Percentiles rank a stretch among this genome's conserved stretches.
These are phyloP conservation scores for Fusarium sambucinum DNA, from an alignment of 2,329 filamentous ascomycete genomes.

Conservation along the genomic window DNA sequence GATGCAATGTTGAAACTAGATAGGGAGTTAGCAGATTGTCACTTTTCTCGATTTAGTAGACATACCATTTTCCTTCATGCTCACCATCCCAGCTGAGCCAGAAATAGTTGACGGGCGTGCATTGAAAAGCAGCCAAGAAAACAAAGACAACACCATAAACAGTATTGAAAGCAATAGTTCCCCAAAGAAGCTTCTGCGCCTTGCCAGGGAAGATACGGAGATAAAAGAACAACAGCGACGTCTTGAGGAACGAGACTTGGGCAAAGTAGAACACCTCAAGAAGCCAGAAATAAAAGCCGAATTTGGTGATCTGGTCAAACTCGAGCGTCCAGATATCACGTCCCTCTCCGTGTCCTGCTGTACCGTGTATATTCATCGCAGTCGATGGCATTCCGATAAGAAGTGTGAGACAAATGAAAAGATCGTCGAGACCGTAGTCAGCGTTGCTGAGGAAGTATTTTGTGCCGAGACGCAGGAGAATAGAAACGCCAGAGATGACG, in stretches of 20 bases:
- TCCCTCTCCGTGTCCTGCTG: conserved; percentile 49
- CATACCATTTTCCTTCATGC: conserved; percentile 54
- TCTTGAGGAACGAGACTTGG: conserved; percentile 55
- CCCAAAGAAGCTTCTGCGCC: conserved; percentile 49
- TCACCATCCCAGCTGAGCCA: conserved; percentile 59
- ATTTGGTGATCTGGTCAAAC: conserved; percentile 38
- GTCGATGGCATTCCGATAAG: conserved; percentile 41
- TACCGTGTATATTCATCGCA: conserved; percentile 41
- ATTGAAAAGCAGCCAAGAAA: conserved; percentile 54
- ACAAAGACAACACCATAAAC: conserved; percentile 51
- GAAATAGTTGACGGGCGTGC: conserved; percentile 55
- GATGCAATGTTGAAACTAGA: conserved; percentile 7
- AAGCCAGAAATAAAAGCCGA: conserved; percentile 50
- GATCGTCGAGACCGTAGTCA: conserved; percentile 51
- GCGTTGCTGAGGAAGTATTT: conserved; percentile 46
- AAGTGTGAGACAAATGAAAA: conserved; percentile 43
- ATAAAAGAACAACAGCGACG: conserved; percentile 59
- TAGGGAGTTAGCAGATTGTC: not conserved
- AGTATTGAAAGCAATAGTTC: conserved; percentile 50
- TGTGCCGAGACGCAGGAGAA: conserved; percentile 52
- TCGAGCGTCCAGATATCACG: conserved; percentile 52
- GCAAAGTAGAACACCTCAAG: conserved; percentile 56
- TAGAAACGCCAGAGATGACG: conserved; percentile 52
- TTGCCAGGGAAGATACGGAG: conserved; percentile 55
- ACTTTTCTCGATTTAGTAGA: fast-evolving